phyloP scores from a whole-genome alignment of 306 rosid species.

The Prunus kanzakura region DNA sequence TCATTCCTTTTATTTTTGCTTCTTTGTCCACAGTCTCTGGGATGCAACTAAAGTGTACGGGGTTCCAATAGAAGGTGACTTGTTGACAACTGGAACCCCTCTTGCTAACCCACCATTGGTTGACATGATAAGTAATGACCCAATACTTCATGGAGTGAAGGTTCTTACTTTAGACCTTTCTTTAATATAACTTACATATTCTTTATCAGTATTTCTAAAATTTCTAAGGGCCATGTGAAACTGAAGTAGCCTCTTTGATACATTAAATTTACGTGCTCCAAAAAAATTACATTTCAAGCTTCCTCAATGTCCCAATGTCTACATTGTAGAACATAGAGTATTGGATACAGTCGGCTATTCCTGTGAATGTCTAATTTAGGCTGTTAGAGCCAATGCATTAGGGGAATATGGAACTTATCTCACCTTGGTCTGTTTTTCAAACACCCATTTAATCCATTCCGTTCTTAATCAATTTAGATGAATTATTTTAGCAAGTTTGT shows the following conservation, averaged over 20 bases:
- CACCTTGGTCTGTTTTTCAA: background rate
- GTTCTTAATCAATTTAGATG: background rate
- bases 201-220: background rate
- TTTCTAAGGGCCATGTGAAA: background rate
- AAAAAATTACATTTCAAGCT: background rate
- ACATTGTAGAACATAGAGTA: background rate
- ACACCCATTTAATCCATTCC: background rate
- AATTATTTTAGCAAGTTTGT: background rate
- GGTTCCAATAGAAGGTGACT: conserved; percentile 59
- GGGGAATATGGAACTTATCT: background rate
- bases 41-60: conserved; percentile 76
- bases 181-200: no score
- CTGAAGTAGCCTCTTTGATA: background rate
- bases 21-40: conserved; percentile 68
- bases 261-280: background rate
- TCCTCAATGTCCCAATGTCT: background rate
- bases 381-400: background rate
- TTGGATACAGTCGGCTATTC: background rate
- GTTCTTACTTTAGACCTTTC: conserved; percentile 41
- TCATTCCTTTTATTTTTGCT: conserved; percentile 28
- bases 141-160: conserved; percentile 85
- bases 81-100: conserved; percentile 78
- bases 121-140: conserved; percentile 88
- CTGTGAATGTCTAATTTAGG: background rate
- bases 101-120: conserved; percentile 80